These are phyloP conservation scores for Basipetospora chlamydospora DNA, from an alignment of 2,329 filamentous ascomycete species.

Conservation along the genomic window DNA sequence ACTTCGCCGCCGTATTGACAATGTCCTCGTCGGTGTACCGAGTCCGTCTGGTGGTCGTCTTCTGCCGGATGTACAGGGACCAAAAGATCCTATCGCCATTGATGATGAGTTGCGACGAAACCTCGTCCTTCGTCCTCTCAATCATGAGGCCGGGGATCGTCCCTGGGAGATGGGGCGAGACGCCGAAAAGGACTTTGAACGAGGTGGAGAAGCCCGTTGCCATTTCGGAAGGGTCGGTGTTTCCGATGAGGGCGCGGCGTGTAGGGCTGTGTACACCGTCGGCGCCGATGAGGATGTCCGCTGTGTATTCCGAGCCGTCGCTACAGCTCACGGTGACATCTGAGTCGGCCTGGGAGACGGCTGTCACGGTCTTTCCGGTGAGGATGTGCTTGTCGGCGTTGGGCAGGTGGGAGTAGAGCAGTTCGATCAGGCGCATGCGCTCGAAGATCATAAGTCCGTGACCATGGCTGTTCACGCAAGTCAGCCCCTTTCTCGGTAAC, in stretches of 20 bases:
- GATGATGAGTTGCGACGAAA: neutral
- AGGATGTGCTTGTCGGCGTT: constrained; percentile 8
- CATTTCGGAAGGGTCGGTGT: neutral
- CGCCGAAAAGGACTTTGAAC: neutral
- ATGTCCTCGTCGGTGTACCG: neutral
- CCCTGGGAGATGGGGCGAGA: neutral
- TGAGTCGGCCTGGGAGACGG: constrained; percentile 7
- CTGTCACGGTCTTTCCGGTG: constrained; percentile 9
- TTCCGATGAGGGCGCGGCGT: constrained; percentile 8
- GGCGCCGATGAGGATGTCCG: constrained; percentile 24
- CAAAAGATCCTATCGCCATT: constrained; percentile 1
- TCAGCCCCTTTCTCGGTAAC: no score
- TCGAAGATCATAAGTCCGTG: constrained; percentile 12
- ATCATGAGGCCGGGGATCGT: neutral
- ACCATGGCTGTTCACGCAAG: constrained; percentile 12
- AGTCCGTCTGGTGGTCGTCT: neutral
- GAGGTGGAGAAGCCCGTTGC: neutral
- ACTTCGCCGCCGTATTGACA: neutral
- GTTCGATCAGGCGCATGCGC: constrained; percentile 9
- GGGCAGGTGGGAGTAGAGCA: constrained; percentile 11
- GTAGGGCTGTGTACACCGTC: constrained; percentile 26
- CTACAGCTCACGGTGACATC: constrained; percentile 16
- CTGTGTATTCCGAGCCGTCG: constrained; percentile 20
- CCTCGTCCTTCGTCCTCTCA: neutral
- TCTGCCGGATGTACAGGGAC: constrained; percentile 4